Conservation (phyloP, 192 early-diverging fungal genomes). For the Gonapodya prolifera region DNA sequence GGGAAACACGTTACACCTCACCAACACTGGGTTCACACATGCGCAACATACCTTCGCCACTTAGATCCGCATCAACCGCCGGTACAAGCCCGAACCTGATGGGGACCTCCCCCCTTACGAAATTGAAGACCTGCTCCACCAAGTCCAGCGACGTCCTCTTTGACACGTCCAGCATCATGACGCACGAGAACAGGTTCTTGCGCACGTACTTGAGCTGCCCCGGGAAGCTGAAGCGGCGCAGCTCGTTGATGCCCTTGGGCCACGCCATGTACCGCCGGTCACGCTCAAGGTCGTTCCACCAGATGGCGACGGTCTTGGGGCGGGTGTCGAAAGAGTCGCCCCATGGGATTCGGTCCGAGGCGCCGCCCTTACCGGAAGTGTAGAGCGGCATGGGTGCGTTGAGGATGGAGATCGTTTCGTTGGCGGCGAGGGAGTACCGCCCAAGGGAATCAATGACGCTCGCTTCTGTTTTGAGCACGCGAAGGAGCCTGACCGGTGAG, state of each 20-base stretch:
- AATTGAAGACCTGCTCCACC: slow-evolving; percentile 46
- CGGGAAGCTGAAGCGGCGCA: slow-evolving; percentile 46
- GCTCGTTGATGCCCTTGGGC: slow-evolving; percentile 38
- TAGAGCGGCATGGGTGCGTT: slow-evolving; percentile 4
- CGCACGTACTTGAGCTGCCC: slow-evolving; percentile 63
- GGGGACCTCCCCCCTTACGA: slow-evolving; percentile 57
- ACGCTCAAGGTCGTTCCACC: slow-evolving; percentile 87
- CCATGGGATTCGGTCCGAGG: slow-evolving; percentile 13
- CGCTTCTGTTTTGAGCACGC: background rate
- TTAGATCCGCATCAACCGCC: slow-evolving; percentile 24
- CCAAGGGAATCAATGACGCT: background rate
- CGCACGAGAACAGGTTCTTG: slow-evolving; percentile 60
- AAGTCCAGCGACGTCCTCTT: slow-evolving; percentile 29
- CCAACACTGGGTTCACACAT: too few relatives aligned
- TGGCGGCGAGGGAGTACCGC: background rate
- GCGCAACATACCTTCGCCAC: background rate
- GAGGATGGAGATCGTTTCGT: background rate
- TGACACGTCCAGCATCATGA: slow-evolving; percentile 68
- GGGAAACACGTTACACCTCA: too few relatives aligned
- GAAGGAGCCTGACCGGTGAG: slow-evolving; percentile 5
- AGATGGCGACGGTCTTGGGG: slow-evolving; percentile 39
- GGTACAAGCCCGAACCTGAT: slow-evolving; percentile 81
- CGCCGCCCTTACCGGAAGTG: background rate
- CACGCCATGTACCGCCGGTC: slow-evolving; percentile 64
- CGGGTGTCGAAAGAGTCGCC: slow-evolving; percentile 67